These are phyloP conservation scores for Albifimbria verrucaria DNA, from an alignment of 2,329 filamentous ascomycete species.

Conservation along the genomic window DNA sequence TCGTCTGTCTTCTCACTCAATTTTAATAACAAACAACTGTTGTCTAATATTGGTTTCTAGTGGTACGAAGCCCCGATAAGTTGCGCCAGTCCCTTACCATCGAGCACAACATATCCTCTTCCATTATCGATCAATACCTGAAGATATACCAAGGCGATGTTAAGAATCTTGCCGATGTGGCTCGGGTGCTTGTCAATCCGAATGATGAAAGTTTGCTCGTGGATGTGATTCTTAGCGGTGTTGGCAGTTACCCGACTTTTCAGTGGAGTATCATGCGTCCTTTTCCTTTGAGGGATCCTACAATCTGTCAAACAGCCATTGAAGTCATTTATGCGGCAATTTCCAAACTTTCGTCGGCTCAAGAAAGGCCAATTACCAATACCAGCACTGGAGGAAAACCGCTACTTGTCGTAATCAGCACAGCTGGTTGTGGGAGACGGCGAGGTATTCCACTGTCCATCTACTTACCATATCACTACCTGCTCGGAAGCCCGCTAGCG, in stretches of 20 bases:
- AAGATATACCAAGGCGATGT: conserved; percentile 1
- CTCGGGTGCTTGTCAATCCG: conserved; percentile 1
- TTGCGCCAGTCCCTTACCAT: not conserved
- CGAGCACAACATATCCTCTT: not conserved
- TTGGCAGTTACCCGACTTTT: conserved; percentile 3
- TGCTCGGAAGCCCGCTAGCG: conserved; percentile 1
- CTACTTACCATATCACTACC: conserved; percentile 1
- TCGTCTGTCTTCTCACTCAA: not conserved
- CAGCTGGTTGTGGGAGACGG: conserved; percentile 1
- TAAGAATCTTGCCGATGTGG: not conserved
- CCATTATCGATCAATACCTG: not conserved
- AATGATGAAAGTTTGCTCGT: not conserved
- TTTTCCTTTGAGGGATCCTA: conserved; percentile 2
- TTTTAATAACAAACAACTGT: not conserved
- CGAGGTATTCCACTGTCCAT: conserved; percentile 2
- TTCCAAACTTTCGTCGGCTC: not conserved
- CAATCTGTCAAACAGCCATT: conserved; percentile 2
- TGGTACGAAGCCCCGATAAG: not conserved
- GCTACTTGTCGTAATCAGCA: conserved; percentile 1
- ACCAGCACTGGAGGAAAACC: not conserved
- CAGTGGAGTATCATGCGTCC: conserved; percentile 2
- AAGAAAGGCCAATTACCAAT: not conserved
- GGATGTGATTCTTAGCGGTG: conserved; percentile 1
- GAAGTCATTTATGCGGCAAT: not conserved
- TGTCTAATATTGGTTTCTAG: not conserved